phyloP scores from a whole-genome alignment of 2,329 filamentous ascomycete species.

The Exophiala sideris region DNA sequence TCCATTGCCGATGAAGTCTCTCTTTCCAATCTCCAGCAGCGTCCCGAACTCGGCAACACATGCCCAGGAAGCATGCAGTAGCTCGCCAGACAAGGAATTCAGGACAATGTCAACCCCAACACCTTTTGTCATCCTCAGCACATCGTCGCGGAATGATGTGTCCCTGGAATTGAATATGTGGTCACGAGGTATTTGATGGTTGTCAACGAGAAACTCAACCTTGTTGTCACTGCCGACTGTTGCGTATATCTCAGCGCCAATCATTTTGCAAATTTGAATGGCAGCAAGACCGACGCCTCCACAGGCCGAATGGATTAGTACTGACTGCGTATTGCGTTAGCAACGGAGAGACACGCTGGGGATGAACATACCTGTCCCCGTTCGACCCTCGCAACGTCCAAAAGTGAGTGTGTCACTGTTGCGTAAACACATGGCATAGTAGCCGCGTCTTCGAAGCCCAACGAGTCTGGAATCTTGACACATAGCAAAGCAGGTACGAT shows the following conservation, averaged over 20 bases:
- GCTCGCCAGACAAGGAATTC: constrained; percentile 27
- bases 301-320: constrained; percentile 25
- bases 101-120: constrained; percentile 36
- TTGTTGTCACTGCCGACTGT: constrained; percentile 17
- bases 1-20: constrained; percentile 2
- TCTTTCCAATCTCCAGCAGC: not conserved
- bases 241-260: constrained; percentile 14
- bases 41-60: not conserved
- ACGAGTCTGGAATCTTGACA: constrained; percentile 28
- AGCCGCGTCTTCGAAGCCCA: constrained; percentile 31
- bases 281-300: constrained; percentile 28
- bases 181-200: not conserved
- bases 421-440: constrained; percentile 28
- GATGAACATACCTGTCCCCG: too few species aligned
- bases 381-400: constrained; percentile 1
- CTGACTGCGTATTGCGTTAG: constrained; percentile 6
- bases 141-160: constrained; percentile 25
- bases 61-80: constrained; percentile 17
- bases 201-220: constrained; percentile 17
- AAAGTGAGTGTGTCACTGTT: constrained; percentile 26
- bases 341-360: too few species aligned
- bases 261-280: constrained; percentile 21
- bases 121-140: constrained; percentile 30
- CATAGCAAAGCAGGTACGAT: constrained; percentile 6
- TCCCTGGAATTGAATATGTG: not conserved